phyloP scores from a whole-genome alignment of 2,329 filamentous ascomycete species.

The Capronia americana region DNA sequence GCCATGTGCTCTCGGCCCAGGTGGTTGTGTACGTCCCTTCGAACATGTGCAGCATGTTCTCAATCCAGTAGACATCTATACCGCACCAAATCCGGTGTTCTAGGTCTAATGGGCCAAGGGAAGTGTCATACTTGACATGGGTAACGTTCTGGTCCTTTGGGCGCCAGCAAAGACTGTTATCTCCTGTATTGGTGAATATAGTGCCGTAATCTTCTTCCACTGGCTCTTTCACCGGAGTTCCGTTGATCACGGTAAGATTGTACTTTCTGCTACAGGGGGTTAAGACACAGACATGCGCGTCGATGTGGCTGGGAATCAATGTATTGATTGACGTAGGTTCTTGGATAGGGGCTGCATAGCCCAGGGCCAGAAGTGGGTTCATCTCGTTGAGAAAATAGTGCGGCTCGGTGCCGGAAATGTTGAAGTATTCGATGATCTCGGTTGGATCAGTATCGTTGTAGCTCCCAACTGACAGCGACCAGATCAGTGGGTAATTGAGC shows the following conservation, averaged over 20 bases:
- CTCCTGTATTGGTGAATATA: not conserved
- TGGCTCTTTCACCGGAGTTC: not conserved
- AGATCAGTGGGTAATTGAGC: slow-evolving; percentile 4
- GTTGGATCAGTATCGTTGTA: not conserved
- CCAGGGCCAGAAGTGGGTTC: not conserved
- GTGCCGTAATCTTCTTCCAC: slow-evolving; percentile 5
- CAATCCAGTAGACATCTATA: not conserved
- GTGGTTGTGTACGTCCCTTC: not conserved
- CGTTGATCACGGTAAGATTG: slow-evolving; percentile 3
- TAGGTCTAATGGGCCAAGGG: not conserved
- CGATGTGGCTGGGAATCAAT: not conserved
- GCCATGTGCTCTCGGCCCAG: not conserved
- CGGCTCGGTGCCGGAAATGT: not conserved
- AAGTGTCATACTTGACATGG: too few relatives aligned
- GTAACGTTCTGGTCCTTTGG: not conserved
- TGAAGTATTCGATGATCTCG: not conserved
- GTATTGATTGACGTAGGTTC: not conserved
- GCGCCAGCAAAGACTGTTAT: slow-evolving; percentile 1
- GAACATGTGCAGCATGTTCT: not conserved
- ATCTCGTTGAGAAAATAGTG: not conserved
- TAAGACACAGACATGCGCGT: not conserved
- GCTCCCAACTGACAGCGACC: not conserved
- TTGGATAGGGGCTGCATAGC: not conserved
- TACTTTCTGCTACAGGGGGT: slow-evolving; percentile 5
- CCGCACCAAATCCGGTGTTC: not conserved